These are phyloP conservation scores for Diaporthe citri DNA, from an alignment of 2,329 filamentous ascomycete species.

Conservation along the genomic window DNA sequence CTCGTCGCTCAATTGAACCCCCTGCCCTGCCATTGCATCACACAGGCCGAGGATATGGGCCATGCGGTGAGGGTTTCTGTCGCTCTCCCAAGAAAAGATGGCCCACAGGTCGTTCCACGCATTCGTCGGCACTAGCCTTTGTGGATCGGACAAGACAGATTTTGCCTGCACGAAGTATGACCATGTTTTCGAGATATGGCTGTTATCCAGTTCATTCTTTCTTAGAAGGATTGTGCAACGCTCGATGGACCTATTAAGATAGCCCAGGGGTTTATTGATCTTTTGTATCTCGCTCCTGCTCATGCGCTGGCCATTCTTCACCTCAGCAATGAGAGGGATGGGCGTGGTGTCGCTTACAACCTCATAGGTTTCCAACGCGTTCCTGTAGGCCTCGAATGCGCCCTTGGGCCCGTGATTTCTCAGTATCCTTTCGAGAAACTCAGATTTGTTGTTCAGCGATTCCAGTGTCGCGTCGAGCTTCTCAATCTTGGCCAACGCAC, in stretches of 20 bases:
- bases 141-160: conserved; percentile 57
- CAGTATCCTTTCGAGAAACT: conserved; percentile 34
- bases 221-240: conserved; percentile 51
- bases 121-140: conserved; percentile 68
- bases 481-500: conserved; percentile 63
- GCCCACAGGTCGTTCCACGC: conserved; percentile 78
- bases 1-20: conserved; percentile 63
- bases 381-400: conserved; percentile 33
- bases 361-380: conserved; percentile 35
- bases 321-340: conserved; percentile 18
- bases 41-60: conserved; percentile 72
- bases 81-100: conserved; percentile 65
- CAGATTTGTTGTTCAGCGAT: conserved; percentile 16
- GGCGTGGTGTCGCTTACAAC: background rate
- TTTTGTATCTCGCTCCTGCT: conserved; percentile 37
- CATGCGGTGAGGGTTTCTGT: conserved; percentile 67
- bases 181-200: conserved; percentile 55
- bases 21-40: conserved; percentile 74
- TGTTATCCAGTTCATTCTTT: conserved; percentile 48
- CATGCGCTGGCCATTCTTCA: too few species aligned
- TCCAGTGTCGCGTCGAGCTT: conserved; percentile 32
- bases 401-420: conserved; percentile 37
- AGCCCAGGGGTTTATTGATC: conserved; percentile 39
- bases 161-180: conserved; percentile 63
- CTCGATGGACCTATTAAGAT: conserved; percentile 48